Base-by-base conservation (phyloP, 2,329 filamentous ascomycete genomes). In the Botrytis fragariae region DNA sequence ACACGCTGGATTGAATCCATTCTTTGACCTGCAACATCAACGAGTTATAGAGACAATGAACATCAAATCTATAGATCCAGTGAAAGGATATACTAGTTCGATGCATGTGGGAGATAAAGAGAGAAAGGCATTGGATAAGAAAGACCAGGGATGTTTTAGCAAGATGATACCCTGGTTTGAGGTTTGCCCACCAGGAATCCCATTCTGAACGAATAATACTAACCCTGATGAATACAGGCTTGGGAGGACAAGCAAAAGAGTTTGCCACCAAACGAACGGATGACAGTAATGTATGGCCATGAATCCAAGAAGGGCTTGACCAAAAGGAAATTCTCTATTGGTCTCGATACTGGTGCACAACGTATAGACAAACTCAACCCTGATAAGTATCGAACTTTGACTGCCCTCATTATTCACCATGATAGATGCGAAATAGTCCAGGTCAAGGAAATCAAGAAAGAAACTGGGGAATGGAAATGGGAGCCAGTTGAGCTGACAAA, bases 1-100 rank as follows among this genome's bases (percentile, higher is more conserved):
- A 25, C 67, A 69, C 16, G 67, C 67, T 12, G 67, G 67, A 32
- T 44, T 69, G 20, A 69, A 60, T 44, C 35, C 67, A 29, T 25
- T 32, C 1, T 0, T 12, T 25, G 39, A 12, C 7, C 22, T 45
- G 16, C 12, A n/a, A 20, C 3, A 60, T 7, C 54, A 70, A 60
- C 8, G n/a, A 10, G 4, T 45, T 6, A 70, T n/a, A 9, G 29
- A 44, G n/a, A 60, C 32, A 12, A 70, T 61, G 68, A 70, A 60
- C 54, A 25, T 70, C 0, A 70, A 70, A 60, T 70, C 54, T 35
- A 35, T 61, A 32, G 32, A 70, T 45, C 37, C 18, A 44, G 35
- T 8, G 14, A 7, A n/a, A 2, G 5, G 42, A 29, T 7, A n/a
- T 32, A 61, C 51, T 25, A 60, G 68, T 25, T 60, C 51, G 16